A percentile compares a stretch with the other conserved stretches of the same genome.
These are phyloP conservation scores for Phialophora macrospora DNA, from an alignment of 2,329 filamentous ascomycete genomes.

Conservation along the genomic window DNA sequence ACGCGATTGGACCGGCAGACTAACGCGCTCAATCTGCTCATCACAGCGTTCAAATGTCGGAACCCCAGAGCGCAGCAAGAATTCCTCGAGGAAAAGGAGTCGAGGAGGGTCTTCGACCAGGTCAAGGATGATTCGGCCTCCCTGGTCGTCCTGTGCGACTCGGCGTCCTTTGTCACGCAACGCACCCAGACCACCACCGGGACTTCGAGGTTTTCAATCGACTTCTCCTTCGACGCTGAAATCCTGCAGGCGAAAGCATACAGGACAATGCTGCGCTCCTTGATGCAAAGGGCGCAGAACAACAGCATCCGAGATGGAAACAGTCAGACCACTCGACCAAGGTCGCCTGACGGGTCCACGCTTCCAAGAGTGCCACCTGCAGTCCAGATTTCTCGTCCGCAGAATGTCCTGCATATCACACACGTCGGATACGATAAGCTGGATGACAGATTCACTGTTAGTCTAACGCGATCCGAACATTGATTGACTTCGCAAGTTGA, in stretches of 20 bases:
- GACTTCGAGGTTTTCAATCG: neutral
- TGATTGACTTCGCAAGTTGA: neutral
- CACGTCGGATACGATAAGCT: neutral
- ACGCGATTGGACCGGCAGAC: neutral
- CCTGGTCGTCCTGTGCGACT: conserved; percentile 3
- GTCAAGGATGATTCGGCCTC: conserved; percentile 4
- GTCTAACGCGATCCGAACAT: neutral
- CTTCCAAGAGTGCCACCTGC: neutral
- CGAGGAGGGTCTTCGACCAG: neutral
- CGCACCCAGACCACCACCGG: neutral
- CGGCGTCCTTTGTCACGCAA: neutral
- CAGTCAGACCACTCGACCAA: neutral
- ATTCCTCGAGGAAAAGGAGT: neutral
- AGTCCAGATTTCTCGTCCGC: neutral
- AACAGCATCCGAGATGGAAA: neutral
- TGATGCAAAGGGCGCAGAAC: conserved; percentile 1
- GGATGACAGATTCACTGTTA: neutral
- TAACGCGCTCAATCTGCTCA: neutral
- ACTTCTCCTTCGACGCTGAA: conserved; percentile 7
- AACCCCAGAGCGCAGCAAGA: neutral
- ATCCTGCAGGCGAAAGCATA: neutral
- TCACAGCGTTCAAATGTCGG: neutral
- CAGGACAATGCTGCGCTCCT: neutral
- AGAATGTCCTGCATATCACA: neutral
- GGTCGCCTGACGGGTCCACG: neutral